Percentiles rank a stretch among this genome's conserved stretches.
Conservation (phyloP, 805 yeast genomes). For the Myxozyma lipomycoides region DNA sequence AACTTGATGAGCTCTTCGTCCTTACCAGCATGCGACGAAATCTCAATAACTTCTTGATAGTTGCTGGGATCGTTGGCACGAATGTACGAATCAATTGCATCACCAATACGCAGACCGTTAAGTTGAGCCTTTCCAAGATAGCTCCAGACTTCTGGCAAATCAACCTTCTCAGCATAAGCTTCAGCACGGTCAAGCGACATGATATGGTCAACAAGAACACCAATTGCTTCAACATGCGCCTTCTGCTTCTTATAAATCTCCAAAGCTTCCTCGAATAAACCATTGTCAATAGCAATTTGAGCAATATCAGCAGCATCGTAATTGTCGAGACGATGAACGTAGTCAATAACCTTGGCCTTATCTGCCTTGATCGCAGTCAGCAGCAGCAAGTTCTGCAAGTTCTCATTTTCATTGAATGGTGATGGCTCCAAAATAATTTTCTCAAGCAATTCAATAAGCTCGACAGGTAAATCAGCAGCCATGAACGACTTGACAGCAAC, state of each 20-base stretch:
- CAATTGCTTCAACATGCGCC: constrained; percentile 71
- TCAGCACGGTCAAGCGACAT: constrained; percentile 95
- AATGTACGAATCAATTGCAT: constrained; percentile 86
- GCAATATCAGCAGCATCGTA: constrained; percentile 94
- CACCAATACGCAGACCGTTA: constrained; percentile 86
- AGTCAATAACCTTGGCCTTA: constrained; percentile 72
- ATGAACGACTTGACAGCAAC: constrained; percentile 91
- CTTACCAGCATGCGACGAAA: constrained; percentile 92
- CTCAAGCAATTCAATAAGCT: constrained; percentile 89
- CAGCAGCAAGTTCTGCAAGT: constrained; percentile 86
- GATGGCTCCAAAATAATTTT: constrained; percentile 96
- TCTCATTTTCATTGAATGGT: constrained; percentile 91
- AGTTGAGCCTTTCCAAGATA: constrained; percentile 94
- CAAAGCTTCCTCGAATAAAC: constrained; percentile 87
- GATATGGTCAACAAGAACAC: constrained; percentile 85
- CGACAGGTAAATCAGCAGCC: constrained; percentile 90
- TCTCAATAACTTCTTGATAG: constrained; percentile 86
- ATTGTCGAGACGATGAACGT: constrained; percentile 84
- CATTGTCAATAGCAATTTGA: constrained; percentile 82
- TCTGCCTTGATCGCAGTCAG: constrained; percentile 96
- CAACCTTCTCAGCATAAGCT: constrained; percentile 84
- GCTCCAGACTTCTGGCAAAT: constrained; percentile 84
- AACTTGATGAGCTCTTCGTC: constrained; percentile 87
- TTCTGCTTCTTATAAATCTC: constrained; percentile 86
- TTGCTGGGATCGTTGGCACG: constrained; percentile 88